Conservation (phyloP, 345 rosid species). For the Punica granatum region DNA sequence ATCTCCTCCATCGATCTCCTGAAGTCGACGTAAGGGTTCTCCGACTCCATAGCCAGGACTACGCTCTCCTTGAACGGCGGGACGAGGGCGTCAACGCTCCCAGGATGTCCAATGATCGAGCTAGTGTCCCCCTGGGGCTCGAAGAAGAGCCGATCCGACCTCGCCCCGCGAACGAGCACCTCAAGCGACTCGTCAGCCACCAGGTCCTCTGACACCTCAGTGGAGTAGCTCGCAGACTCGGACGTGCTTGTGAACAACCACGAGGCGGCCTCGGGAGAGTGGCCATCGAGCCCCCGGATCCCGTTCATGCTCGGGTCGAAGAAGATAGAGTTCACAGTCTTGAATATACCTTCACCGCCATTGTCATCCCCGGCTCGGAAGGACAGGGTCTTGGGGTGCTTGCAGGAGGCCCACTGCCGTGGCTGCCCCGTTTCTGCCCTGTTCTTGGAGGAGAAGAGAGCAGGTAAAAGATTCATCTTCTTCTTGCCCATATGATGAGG, state of each 20-base stretch:
- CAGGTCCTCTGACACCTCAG: conserved; percentile 18
- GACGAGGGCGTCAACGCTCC: conserved; percentile 13
- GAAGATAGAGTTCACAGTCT: conserved; percentile 64
- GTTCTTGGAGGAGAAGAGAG: conserved; percentile 23
- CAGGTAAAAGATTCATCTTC: conserved; percentile 34
- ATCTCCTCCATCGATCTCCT: conserved; percentile 88
- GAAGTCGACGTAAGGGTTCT: conserved; percentile 71
- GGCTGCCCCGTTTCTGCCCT: conserved; percentile 10
- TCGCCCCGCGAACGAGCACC: conserved; percentile 41
- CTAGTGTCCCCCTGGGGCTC: conserved; percentile 56
- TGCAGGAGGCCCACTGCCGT: conserved; percentile 52
- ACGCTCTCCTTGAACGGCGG: conserved; percentile 48
- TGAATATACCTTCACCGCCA: conserved; percentile 36
- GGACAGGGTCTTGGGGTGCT: conserved; percentile 54
- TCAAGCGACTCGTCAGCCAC: conserved; percentile 33
- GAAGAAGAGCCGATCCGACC: conserved; percentile 62
- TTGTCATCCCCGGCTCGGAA: conserved; percentile 30
- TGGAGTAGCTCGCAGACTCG: conserved; percentile 27
- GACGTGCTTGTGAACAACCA: conserved; percentile 42
- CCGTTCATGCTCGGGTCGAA: conserved; percentile 19
- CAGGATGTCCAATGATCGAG: conserved; percentile 49
- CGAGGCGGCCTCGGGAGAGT: conserved; percentile 32
- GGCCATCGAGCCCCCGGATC: conserved; percentile 1
- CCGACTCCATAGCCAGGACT: conserved; percentile 62
- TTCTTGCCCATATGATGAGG: conserved; percentile 16